Conservation (phyloP, 2,329 filamentous ascomycete species). For the Calycina herbarum region DNA sequence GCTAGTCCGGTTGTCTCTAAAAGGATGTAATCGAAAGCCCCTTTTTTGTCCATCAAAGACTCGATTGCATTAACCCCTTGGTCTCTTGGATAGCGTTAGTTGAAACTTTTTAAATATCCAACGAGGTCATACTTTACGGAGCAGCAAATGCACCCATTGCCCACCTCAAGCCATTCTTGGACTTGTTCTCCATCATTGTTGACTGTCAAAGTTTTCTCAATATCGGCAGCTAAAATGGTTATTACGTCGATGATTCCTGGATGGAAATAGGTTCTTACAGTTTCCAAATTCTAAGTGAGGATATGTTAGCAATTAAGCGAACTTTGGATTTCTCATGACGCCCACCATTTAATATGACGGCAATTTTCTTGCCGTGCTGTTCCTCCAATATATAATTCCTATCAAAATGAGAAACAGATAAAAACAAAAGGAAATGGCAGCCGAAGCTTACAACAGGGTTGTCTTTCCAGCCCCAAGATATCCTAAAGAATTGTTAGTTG, state of each 20-base stretch:
- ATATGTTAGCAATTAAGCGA: not conserved
- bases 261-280: constrained; percentile 52
- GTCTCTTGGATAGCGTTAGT: constrained; percentile 57
- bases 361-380: constrained; percentile 95
- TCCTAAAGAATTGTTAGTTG: constrained; percentile 49
- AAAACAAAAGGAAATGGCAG: not conserved
- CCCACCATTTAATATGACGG: constrained; percentile 88
- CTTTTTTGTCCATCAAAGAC: constrained; percentile 89
- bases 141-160: constrained; percentile 97
- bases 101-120: not conserved
- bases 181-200: constrained; percentile 80
- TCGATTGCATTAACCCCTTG: constrained; percentile 93
- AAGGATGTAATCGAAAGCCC: constrained; percentile 95
- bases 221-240: constrained; percentile 66
- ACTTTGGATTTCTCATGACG: not conserved
- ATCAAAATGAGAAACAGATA: not conserved
- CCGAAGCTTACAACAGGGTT: constrained; percentile 61
- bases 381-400: constrained; percentile 90
- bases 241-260: constrained; percentile 12
- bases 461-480: constrained; percentile 97
- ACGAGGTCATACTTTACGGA: constrained; percentile 76
- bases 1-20: constrained; percentile 95
- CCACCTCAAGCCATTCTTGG: constrained; percentile 93
- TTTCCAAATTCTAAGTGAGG: constrained; percentile 69
- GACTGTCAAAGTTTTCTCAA: constrained; percentile 93